Base-by-base conservation (phyloP, 2,329 filamentous ascomycete species). In the Hymenoscyphus infarciens region DNA sequence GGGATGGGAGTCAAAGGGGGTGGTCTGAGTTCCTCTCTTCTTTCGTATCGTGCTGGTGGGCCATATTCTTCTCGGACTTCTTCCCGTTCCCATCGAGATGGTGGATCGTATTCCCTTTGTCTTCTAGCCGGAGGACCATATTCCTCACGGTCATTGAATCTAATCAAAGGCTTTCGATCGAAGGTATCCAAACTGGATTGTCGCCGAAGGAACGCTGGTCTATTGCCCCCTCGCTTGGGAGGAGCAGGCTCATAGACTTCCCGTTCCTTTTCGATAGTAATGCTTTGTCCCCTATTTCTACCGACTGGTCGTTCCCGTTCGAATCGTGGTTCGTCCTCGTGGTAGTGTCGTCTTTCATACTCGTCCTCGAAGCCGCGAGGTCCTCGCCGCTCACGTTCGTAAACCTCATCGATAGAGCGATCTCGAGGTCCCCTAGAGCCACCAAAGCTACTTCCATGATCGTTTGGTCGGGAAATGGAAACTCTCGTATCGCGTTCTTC, bases 111-210 rank as follows among this genome's bases (percentile, higher is more conserved):
- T 22, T 49, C 42, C 19, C 25, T 49, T n/a, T 49, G 42, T 49
- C n/a, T 49, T 65, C 89, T 86, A 59, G 87, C 84, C 22, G 42
- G 42, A 49, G 42, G 42, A 11, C 42, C 42, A 22, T 82, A 76
- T 45, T 88, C 81, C 7, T 60, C 57, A 3, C 29, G 57, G 25
- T 60, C 57, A 19, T 53, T 53, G 60, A 63, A 82, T 54, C 83
- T 81, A 35, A 82, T 80, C 61, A 81, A 70, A 1, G 90, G 88
- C 31, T 86, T 86, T 57, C 92, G 87, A 76, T 97, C 93, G 73
- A 92, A 97, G 0, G 90, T 96, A 75, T 97, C 93, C 45, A 97
- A 81, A 59, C 92, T 96, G 15, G 92, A 96, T 75, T 96, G 92
- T 53, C 93, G 86, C 63, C 93, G 85, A 58, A 95, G 73, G 66